Base-by-base conservation (phyloP, 2,329 filamentous ascomycete genomes). In the Aspergillus sp. region DNA sequence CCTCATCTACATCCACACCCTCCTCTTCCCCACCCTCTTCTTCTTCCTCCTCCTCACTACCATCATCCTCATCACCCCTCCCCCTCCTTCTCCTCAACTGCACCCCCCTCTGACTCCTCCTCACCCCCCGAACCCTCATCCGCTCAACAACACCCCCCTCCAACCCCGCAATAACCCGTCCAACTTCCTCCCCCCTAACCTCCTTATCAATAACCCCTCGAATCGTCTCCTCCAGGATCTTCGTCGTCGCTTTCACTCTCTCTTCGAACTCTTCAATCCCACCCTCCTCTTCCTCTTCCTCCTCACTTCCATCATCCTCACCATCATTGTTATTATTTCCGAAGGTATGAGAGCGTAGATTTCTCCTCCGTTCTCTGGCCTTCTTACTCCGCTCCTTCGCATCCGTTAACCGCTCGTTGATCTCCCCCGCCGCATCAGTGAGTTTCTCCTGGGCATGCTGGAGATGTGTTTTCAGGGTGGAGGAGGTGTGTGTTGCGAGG, bases 181-280 rank as follows among this genome's bases (percentile, higher is more conserved):
- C 75, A 48, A 85, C 69, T 4, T 72, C 69, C 57, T 79, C 72
- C 13, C 85, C 70, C 60, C 78, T 80, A 8, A 80, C 75, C 59
- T 82, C 78, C 8, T 79, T 79, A 72, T 90, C 88, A 60, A 90
- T 83, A 52, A 86, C 72, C 12, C 80, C 76, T 15, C 87, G 80
- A 69, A 89, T 81, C 49, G 77, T 79, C 68, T 82, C 78, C 65
- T 90, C 88, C 69, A 89, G 79, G 54, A 80, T 78, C 28, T 74
- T 71, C 1, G 85, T 89, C 65, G 85, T 75, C 3, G 74, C 71
- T 15, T 81, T 76, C 2, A 87, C 84, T 58, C 80, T 77, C 19
- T 75, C 72, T 58, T 80, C 76, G 15, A 84, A 70, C 21, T 76
- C 70, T 4, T 62, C 63, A 3, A 76, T 72, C 2, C 79, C 77